These are phyloP conservation scores for Codiaeum variegatum DNA, from an alignment of 441 rosid species.

Conservation along the genomic window DNA sequence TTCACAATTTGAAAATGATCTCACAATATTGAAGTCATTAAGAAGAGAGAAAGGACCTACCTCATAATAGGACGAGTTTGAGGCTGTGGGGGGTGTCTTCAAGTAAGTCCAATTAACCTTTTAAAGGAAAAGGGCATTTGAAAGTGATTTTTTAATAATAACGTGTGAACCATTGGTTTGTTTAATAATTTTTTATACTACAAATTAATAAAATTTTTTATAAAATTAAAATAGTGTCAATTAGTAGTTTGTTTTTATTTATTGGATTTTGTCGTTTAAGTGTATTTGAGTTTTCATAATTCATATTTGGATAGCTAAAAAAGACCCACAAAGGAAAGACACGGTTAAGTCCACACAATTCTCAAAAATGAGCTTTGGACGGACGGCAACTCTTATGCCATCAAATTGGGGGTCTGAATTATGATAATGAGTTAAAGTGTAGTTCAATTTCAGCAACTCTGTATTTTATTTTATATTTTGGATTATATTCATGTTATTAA, in stretches of 20 bases:
- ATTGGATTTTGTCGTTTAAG: neutral
- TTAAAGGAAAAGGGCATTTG: constrained; percentile 23
- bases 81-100: neutral
- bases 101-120: constrained; percentile 8
- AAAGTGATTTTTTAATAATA: neutral
- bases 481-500: too few relatives aligned
- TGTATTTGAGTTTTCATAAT: neutral
- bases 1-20: too few relatives aligned
- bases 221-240: neutral
- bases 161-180: neutral
- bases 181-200: neutral
- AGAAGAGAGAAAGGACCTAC: neutral
- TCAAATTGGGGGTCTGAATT: neutral
- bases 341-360: neutral
- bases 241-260: too few relatives aligned
- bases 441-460: neutral
- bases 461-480: neutral
- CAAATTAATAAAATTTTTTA: too few relatives aligned
- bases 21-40: neutral
- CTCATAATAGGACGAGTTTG: constrained; percentile 4
- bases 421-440: constrained; percentile 1
- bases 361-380: neutral
- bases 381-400: too few relatives aligned
- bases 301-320: neutral
- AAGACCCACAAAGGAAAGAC: constrained; percentile 17